Evolutionary conservation across 2,329 filamentous ascomycete genomes (phyloP), one percentile per base, ranked within the genome.

Genomic region (Penicillium sp.): DNA sequence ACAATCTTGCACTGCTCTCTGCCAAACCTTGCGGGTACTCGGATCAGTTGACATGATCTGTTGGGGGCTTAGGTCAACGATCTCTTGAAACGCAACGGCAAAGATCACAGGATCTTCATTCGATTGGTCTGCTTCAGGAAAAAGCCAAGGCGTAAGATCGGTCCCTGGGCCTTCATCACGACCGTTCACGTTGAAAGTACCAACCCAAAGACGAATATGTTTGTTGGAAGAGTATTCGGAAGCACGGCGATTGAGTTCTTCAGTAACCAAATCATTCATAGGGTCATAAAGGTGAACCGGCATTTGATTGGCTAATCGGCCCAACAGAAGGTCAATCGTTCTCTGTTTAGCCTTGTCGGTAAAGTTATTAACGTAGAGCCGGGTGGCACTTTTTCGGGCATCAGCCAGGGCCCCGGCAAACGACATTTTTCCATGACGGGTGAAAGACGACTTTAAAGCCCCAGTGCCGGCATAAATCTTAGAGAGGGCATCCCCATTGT

Each of bases 21-120:
- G 94, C 94, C 94, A 99, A 20, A 87, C 78, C 60, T 91, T 87
- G 62, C 93, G 90, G 51, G 90, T 84, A 3, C 87, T 85, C 1
- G 94, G 94, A 70, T 99, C 93, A 57, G 92, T 97, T 62, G 95
- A 96, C 92, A 99, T 97, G 68, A 99, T 97, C 69, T 99, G 94
- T 71, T 97, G 93, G 15, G 95, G 94, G 65, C 91, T 97, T 45
- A 99, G 79, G 69, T 96, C 90, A n/a, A 99, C 94, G 59, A 99
- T 97, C 73, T 99, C 94, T 70, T 99, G 94, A 66, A 99, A 97
- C 0, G 91, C 94, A 15, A 97, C 87, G 7, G 89, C 92, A 49
- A 96, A 86, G 35, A 99, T 89, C 55, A 93, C 89, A 6, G 94
- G 92, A 57, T 89, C 85, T 45, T 82, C 77, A 43, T 80, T 75